Base-by-base conservation (phyloP, 208 protist species). In the Leishmania amazonensis region DNA sequence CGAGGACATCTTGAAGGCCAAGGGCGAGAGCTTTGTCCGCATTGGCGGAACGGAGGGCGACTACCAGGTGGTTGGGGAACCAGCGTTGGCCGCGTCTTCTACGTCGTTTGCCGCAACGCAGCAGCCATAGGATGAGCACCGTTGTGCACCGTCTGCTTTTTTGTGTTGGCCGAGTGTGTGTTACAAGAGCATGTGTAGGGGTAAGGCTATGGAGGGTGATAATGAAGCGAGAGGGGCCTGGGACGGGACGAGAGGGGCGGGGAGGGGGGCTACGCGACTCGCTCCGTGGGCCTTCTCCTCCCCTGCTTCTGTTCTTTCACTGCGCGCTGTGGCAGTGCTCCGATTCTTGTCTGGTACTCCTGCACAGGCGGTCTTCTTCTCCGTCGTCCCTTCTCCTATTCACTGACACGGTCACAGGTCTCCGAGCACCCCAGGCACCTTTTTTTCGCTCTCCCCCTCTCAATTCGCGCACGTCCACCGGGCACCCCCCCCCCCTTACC, bases 1-100 rank as follows among this genome's bases (percentile, higher is more conserved):
- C 80, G 95, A 98, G 85, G 94, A 98, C 68, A 95, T 94, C 31
- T 81, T 97, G 58, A 78, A 87, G 11, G 91, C 91, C 74, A 94
- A 93, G 75, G 91, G 92, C 1, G 92, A 97, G 79, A 82, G 82
- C 53, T 95, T 97, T 82, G 78, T 89, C 1, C 90, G 87, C 24
- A 85, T 97, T 78, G 92, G 94, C 24, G 78, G 77, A n/a, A 75
- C 76, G 19, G n/a, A 73, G 19, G 88, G 82, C 35, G 91, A 94
- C 84, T 94, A 88, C 78, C 86, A 92, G 65, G 83, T 90, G 65
- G 70, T 85, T 38, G n/a, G 31, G 2, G 58, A 79, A 3, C 38
- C 75, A 76, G 35, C 31, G 8, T 19, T 6, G 11, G n/a, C 21
- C 15, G 28, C 24, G 9, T 74, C 70, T 15, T 19, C 70, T 54